Evolutionary conservation across 345 rosid genomes (phyloP).

Genomic region (Turnera subulata): DNA sequence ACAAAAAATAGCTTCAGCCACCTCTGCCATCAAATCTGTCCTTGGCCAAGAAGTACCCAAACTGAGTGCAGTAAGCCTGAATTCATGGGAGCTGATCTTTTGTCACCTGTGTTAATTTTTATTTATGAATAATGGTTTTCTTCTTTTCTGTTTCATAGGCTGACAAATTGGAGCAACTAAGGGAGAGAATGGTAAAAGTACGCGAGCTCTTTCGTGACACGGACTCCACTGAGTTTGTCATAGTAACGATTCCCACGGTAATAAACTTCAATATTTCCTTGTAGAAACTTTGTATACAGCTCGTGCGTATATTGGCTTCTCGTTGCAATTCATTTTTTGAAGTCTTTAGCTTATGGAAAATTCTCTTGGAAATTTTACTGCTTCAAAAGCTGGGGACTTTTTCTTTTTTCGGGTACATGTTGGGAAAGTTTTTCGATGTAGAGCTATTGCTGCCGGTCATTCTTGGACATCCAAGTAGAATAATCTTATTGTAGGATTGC

Average conservation of each 20-base stretch:
- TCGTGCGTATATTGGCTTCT: background rate
- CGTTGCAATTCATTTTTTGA: background rate
- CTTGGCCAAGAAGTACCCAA: conserved; percentile 70
- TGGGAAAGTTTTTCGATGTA: no score
- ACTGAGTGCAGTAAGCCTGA: conserved; percentile 60
- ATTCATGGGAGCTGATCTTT: conserved; percentile 9
- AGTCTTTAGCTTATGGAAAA: background rate
- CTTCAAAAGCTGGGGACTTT: conserved; percentile 10
- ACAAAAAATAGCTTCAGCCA: conserved; percentile 83
- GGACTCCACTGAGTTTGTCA: conserved; percentile 88
- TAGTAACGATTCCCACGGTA: conserved; percentile 96
- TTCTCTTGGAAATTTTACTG: background rate
- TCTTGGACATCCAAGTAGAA: no score
- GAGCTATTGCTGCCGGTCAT: no score
- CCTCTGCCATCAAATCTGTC: conserved; percentile 93
- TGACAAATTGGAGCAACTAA: conserved; percentile 73
- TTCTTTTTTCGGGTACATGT: no score
- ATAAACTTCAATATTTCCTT: background rate
- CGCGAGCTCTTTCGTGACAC: conserved; percentile 89
- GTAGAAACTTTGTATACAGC: no score
- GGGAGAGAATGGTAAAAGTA: conserved; percentile 98
- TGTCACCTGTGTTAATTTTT: background rate
- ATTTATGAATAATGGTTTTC: background rate
- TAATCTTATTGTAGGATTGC: background rate
- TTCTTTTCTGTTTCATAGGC: conserved; percentile 36